Conservation (phyloP, 208 protist species). For the Tritrichomonas foetus region DNA sequence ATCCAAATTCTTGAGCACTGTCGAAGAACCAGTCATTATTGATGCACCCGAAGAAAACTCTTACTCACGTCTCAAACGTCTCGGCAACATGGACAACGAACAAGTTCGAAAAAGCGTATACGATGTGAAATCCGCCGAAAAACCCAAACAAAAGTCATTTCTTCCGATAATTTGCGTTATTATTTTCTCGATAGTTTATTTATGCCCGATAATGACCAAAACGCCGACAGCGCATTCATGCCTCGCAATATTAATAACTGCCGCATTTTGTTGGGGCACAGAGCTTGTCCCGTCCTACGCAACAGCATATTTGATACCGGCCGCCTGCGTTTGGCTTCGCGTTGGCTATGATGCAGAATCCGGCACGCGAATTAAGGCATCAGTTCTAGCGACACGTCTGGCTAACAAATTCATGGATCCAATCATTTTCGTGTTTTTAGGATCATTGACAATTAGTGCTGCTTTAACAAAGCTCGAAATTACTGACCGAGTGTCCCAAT, state of each 20-base stretch:
- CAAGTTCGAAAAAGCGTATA: constrained; percentile 23
- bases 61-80: background rate
- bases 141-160: background rate
- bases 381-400: background rate
- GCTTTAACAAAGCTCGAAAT: background rate
- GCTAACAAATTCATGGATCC: constrained; percentile 1
- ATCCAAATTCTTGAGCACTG: background rate
- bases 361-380: background rate
- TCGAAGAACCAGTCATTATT: background rate
- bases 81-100: background rate
- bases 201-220: background rate
- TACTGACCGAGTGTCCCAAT: background rate
- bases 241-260: background rate
- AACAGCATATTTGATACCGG: background rate
- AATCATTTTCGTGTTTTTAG: constrained; percentile 18
- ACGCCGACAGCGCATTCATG: background rate
- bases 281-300: background rate
- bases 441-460: background rate
- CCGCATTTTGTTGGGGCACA: constrained; percentile 32
- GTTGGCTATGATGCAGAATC: background rate
- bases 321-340: background rate
- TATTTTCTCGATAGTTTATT: background rate
- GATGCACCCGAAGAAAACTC: background rate
- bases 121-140: background rate
- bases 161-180: background rate